Conservation (phyloP, 306 rosid species). For the Cucumis melo region DNA sequence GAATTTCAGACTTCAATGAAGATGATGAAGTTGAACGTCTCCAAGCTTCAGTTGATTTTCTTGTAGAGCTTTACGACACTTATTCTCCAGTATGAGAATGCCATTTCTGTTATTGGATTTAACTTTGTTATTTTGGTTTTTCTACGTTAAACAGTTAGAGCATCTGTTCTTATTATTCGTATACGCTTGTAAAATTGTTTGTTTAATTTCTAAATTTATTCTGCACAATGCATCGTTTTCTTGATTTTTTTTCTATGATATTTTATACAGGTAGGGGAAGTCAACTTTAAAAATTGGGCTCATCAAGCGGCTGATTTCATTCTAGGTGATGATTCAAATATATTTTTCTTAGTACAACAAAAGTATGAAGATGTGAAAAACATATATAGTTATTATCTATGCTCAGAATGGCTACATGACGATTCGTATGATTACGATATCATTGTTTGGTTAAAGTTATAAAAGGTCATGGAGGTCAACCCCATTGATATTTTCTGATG, state of each 20-base stretch:
- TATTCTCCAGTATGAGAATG: conserved; percentile 37
- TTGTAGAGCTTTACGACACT: conserved; percentile 69
- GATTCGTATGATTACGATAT: neutral
- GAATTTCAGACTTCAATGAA: conserved; percentile 27
- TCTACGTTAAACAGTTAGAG: neutral
- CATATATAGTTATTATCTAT: too few relatives aligned
- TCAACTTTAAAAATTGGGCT: conserved; percentile 54
- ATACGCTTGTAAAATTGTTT: neutral
- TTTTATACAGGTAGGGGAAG: conserved; percentile 37
- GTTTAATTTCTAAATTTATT: neutral
- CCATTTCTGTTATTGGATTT: neutral
- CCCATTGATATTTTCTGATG: neutral
- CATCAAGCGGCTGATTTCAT: conserved; percentile 90
- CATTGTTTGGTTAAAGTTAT: neutral
- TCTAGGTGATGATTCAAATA: conserved; percentile 32
- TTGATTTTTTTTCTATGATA: neutral
- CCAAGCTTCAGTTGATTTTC: conserved; percentile 68
- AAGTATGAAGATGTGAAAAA: too few relatives aligned
- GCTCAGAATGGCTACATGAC: conserved; percentile 24
- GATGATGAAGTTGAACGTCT: conserved; percentile 71
- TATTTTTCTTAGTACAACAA: too few relatives aligned
- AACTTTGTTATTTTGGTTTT: neutral
- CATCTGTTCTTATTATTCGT: neutral
- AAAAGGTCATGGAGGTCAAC: too few relatives aligned
- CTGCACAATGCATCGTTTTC: neutral